These are phyloP conservation scores for Clarireedia homoeocarpa DNA, from an alignment of 2,329 filamentous ascomycete genomes.

Conservation along the genomic window DNA sequence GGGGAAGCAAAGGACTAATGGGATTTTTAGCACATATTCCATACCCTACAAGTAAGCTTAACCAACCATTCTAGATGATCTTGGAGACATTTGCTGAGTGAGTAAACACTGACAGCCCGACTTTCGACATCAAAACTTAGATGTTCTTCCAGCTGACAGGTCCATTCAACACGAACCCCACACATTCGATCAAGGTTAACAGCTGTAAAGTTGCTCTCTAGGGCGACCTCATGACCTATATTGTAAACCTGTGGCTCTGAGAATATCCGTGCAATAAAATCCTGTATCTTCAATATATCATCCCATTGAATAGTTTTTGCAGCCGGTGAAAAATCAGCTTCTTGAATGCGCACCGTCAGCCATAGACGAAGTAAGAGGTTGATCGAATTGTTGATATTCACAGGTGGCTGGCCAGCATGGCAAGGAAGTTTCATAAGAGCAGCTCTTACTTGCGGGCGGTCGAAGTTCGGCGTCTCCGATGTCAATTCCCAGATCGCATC, in stretches of 20 bases:
- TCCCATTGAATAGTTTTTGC: background rate
- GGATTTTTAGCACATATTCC: background rate
- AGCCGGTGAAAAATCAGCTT: background rate
- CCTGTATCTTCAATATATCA: background rate
- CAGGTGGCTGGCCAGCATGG: background rate
- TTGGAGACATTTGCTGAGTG: background rate
- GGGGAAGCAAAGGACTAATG: background rate
- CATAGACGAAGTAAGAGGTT: background rate
- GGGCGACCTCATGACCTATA: background rate
- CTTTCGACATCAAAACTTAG: background rate
- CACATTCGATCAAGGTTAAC: background rate
- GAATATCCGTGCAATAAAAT: background rate
- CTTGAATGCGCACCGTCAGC: background rate
- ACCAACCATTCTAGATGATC: background rate
- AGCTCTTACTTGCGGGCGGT: background rate
- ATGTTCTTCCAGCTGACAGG: background rate
- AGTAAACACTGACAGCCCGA: background rate
- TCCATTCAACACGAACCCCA: background rate
- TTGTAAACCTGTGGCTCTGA: background rate
- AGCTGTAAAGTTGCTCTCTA: background rate
- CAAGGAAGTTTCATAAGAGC: background rate
- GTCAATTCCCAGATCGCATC: background rate
- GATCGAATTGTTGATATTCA: background rate
- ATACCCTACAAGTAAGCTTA: background rate
- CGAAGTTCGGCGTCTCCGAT: background rate